These are phyloP conservation scores for Citrus maxima DNA, from an alignment of 345 rosid genomes.

Conservation along the genomic window DNA sequence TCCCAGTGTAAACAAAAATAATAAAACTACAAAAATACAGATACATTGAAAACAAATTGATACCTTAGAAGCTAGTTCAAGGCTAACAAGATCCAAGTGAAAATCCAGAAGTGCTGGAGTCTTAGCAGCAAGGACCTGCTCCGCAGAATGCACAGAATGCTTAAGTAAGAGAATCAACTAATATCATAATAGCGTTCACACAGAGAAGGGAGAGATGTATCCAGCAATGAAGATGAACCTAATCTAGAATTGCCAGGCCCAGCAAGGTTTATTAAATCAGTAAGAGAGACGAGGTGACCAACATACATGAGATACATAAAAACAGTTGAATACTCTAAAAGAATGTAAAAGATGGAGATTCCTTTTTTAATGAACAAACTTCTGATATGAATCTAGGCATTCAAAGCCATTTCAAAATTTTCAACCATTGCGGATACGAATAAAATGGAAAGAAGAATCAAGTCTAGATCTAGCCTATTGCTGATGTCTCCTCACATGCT, in stretches of 20 bases:
- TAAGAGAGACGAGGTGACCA: background rate
- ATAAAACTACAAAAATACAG: slow-evolving; percentile 1
- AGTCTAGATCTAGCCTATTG: background rate
- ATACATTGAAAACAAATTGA: slow-evolving; percentile 12
- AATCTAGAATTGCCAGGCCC: background rate
- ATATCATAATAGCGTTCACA: background rate
- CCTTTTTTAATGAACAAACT: background rate
- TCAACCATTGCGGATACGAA: background rate
- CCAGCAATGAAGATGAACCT: background rate
- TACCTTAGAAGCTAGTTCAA: slow-evolving; percentile 91
- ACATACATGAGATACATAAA: background rate
- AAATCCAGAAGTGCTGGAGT: slow-evolving; percentile 79
- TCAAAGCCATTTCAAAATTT: background rate
- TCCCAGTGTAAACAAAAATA: slow-evolving; percentile 14
- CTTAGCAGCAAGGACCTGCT: slow-evolving; percentile 76
- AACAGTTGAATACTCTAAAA: background rate
- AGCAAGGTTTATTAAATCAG: background rate
- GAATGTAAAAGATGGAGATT: background rate
- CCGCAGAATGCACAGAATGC: slow-evolving; percentile 17
- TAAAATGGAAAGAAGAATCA: background rate
- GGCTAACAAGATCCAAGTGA: slow-evolving; percentile 75
- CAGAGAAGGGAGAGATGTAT: background rate
- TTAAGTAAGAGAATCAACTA: slow-evolving; percentile 4
- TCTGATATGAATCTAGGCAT: background rate
- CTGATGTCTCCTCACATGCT: background rate